Base-by-base conservation (phyloP, 805 yeast genomes). In the Wickerhamiella cacticola region DNA sequence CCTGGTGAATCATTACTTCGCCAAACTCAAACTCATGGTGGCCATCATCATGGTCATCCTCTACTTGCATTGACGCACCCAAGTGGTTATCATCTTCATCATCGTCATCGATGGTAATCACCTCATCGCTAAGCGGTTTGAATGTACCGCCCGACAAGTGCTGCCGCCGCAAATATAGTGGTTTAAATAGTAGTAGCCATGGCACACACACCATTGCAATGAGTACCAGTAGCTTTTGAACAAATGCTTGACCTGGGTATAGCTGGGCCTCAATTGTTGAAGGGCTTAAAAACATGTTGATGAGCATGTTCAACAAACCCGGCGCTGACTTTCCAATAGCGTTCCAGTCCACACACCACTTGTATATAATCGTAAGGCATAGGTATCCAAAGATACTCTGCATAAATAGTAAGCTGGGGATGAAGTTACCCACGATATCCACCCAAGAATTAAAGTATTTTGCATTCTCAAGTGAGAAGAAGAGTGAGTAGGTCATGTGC, bases 1-100 rank as follows among this genome's bases (percentile, higher is more conserved):
- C 95, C 68, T 89, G 98, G 63, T 89, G 96, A 56, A 89, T 89
- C 83, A 89, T 82, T 15, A 89, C 78, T 59, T 89, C 98, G 39
- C 96, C 95, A 61, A 89, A 83, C 52, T 80, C 75, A 59, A 81
- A 82, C 29, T 39, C 42, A 24, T 23, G 23, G 28, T 70, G 75
- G 53, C 71, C 74, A 29, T 61, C 65, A 5, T 13, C 42, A 24
- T 22, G 29, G 21, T 15, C 29, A 29, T 31, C 41, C 12, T 57
- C 57, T 35, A 61, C 53, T 19, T 57, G 63, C 19, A 55, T 52
- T 15, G 19, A n/a, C n/a, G n/a, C n/a, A n/a, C n/a, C n/a, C n/a
- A n/a, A n/a, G n/a, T n/a, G n/a, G 16, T 59, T 51, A 28, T 55
- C 58, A 41, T 56, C 60, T 9, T 55, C 60, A 8, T 60, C 64